Percentiles rank a stretch among this genome's conserved stretches.
Evolutionary conservation across 192 early-diverging fungal genomes (phyloP).

Genomic region (Cladochytrium replicatum): DNA sequence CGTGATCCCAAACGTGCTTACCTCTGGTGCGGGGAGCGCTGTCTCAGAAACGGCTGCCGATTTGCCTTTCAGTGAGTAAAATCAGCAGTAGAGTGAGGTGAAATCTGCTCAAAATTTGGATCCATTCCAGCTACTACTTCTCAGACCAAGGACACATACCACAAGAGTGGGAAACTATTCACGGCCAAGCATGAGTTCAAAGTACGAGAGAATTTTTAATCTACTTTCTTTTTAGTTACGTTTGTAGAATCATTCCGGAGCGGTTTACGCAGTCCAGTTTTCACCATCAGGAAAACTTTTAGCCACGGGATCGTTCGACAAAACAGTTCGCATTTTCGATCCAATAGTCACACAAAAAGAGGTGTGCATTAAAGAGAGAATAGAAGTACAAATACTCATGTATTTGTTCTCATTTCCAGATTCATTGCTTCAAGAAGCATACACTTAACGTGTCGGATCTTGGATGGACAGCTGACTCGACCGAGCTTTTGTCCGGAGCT

Average conservation of each 20-base stretch:
- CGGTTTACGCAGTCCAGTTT: conserved; percentile 83
- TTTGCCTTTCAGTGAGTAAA: too few species aligned
- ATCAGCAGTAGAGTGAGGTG: too few species aligned
- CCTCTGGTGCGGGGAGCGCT: too few species aligned
- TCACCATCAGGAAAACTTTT: conserved; percentile 72
- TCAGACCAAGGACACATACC: too few species aligned
- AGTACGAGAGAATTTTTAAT: conserved; percentile 3
- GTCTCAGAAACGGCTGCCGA: too few species aligned
- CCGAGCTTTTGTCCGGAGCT: conserved; percentile 52
- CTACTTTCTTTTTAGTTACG: conserved; percentile 2
- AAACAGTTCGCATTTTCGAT: conserved; percentile 88
- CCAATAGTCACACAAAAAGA: conserved; percentile 53
- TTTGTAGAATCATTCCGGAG: conserved; percentile 71
- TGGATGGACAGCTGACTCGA: conserved; percentile 62
- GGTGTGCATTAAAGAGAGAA: too few species aligned
- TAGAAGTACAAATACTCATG: conserved; percentile 10
- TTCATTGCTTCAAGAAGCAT: conserved; percentile 62
- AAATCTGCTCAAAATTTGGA: too few species aligned
- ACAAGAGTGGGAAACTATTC: too few species aligned
- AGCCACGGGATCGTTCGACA: conserved; percentile 90
- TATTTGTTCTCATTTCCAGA: conserved; percentile 18
- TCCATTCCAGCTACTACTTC: too few species aligned
- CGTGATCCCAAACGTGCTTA: too few species aligned
- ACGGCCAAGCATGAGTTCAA: too few species aligned
- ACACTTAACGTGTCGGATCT: conserved; percentile 69